Conservation (phyloP, 495 filamentous ascomycete genomes). For the Echria macrotheca region DNA sequence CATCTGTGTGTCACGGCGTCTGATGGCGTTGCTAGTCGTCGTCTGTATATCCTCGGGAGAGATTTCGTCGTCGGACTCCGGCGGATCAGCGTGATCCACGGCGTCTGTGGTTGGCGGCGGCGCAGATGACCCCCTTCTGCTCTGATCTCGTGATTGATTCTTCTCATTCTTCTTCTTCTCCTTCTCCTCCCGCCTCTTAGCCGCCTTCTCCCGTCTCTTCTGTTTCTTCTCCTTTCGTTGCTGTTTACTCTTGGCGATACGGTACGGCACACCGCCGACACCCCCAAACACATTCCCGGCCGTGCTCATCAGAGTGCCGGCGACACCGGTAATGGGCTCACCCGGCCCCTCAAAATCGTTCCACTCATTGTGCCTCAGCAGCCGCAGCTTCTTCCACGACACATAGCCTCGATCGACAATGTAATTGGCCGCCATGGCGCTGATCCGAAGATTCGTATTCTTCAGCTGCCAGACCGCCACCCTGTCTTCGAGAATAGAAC, state of each 20-base stretch:
- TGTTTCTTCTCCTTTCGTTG: slow-evolving; percentile 39
- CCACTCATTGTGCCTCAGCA: slow-evolving; percentile 66
- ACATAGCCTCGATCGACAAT: slow-evolving; percentile 54
- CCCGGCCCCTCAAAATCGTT: slow-evolving; percentile 76
- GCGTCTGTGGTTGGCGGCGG: slow-evolving; percentile 2
- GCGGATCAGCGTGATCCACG: slow-evolving; percentile 2
- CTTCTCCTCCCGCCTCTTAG: slow-evolving; percentile 31
- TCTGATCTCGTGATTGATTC: neutral
- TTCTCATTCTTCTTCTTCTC: slow-evolving; percentile 11
- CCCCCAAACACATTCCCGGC: slow-evolving; percentile 51
- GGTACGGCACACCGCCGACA: slow-evolving; percentile 53
- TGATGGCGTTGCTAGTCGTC: slow-evolving; percentile 18
- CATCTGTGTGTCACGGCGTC: slow-evolving; percentile 11
- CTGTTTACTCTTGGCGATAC: slow-evolving; percentile 48
- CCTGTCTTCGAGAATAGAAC: slow-evolving; percentile 56
- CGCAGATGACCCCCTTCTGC: neutral
- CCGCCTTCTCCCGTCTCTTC: slow-evolving; percentile 38
- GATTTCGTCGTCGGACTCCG: neutral
- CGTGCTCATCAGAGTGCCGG: slow-evolving; percentile 50
- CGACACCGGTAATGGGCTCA: slow-evolving; percentile 63
- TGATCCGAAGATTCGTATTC: slow-evolving; percentile 51
- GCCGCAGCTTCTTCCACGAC: slow-evolving; percentile 57
- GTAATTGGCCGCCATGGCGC: slow-evolving; percentile 60
- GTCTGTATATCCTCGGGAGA: slow-evolving; percentile 10
- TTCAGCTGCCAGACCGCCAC: slow-evolving; percentile 66